Conservation (phyloP, 192 early-diverging fungal genomes). For the Coemansia sp. region DNA sequence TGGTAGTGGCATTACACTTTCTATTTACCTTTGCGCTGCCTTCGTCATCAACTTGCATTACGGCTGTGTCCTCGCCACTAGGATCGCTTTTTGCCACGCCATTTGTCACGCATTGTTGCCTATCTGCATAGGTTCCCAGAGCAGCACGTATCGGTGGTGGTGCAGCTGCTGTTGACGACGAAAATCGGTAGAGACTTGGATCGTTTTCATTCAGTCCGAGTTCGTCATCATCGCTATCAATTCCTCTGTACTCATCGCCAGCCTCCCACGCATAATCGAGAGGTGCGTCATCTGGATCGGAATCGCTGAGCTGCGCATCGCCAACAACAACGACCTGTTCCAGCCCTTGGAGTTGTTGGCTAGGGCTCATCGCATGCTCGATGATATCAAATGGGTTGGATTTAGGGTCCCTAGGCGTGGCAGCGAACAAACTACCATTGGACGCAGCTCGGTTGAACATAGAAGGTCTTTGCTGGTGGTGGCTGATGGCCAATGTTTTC, state of each 20-base stretch:
- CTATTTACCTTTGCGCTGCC: slow-evolving; percentile 1
- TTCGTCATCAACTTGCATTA: slow-evolving; percentile 37
- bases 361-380: slow-evolving; percentile 7
- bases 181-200: slow-evolving; percentile 41
- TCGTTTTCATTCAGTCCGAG: slow-evolving; percentile 37
- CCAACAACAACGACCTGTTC: neutral
- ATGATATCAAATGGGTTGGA: slow-evolving; percentile 54
- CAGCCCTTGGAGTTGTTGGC: neutral
- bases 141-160: neutral
- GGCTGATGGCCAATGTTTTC: neutral
- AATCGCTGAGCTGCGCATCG: neutral
- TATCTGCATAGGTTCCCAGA: neutral
- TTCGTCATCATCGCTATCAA: slow-evolving; percentile 24
- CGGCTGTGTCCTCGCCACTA: neutral
- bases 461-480: neutral
- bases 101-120: neutral
- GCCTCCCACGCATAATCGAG: slow-evolving; percentile 17
- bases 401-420: slow-evolving; percentile 24
- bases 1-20: neutral
- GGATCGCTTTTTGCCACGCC: neutral
- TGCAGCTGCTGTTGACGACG: neutral
- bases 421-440: slow-evolving; percentile 35
- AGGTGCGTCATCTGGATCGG: neutral
- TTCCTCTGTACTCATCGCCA: slow-evolving; percentile 14
- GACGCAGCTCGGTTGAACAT: slow-evolving; percentile 1